A percentile compares a stretch with the other conserved stretches of the same genome.
Evolutionary conservation across 371 early-diverging fungal genomes (phyloP).

Genomic region (Blastocladiella emersonii): DNA sequence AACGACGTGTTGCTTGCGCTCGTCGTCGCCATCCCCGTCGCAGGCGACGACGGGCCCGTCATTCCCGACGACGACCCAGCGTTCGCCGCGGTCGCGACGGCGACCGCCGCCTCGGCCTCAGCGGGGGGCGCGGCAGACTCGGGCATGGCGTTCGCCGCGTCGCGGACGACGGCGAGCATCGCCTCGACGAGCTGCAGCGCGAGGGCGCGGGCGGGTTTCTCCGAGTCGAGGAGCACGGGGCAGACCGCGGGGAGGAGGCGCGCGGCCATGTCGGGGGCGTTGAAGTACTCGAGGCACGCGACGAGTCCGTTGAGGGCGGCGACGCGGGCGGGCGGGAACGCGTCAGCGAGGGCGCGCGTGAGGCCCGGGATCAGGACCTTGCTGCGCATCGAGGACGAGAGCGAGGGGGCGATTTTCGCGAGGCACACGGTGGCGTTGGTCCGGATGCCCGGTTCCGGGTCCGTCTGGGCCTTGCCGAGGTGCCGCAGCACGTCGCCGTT

Average conservation of each 20-base stretch:
- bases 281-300: slow-evolving; percentile 59
- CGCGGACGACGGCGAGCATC: not conserved
- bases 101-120: too few relatives aligned
- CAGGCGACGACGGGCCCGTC: not conserved
- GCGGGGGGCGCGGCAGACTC: not conserved
- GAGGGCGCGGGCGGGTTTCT: slow-evolving; percentile 29
- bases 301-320: slow-evolving; percentile 52
- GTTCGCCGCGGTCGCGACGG: not conserved
- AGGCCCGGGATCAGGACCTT: slow-evolving; percentile 71
- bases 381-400: slow-evolving; percentile 45
- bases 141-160: not conserved
- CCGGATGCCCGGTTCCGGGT: slow-evolving; percentile 87
- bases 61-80: not conserved
- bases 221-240: slow-evolving; percentile 65
- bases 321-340: slow-evolving; percentile 77
- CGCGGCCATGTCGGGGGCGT: slow-evolving; percentile 52
- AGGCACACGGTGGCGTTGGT: slow-evolving; percentile 88
- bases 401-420: slow-evolving; percentile 65
- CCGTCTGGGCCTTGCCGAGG: slow-evolving; percentile 72
- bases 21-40: not conserved
- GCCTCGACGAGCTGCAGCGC: not conserved
- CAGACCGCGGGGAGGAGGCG: slow-evolving; percentile 61
- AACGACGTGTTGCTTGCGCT: too few relatives aligned
- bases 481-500: slow-evolving; percentile 74
- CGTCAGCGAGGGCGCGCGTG: slow-evolving; percentile 67